Percentiles rank a stretch among this genome's conserved stretches.
phyloP scores from a whole-genome alignment of 2,329 filamentous ascomycete species.

The Epichloe sibirici region DNA sequence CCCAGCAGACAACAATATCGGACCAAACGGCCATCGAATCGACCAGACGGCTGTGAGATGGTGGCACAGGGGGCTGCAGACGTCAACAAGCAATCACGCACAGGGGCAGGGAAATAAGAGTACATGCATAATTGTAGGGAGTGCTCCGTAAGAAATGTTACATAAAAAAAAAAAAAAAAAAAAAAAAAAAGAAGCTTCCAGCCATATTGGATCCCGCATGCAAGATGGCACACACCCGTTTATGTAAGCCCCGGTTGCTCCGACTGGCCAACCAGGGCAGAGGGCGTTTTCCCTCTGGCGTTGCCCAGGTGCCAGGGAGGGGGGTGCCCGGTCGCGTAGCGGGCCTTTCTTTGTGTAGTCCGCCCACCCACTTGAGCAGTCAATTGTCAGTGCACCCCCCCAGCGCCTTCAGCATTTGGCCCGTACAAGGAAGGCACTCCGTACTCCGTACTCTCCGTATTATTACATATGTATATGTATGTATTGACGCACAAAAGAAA shows the following conservation, averaged over 20 bases:
- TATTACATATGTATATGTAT: too few relatives aligned
- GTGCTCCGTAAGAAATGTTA: not conserved
- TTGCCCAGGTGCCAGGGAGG: not conserved
- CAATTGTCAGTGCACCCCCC: not conserved
- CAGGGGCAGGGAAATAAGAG: not conserved
- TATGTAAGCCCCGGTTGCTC: not conserved
- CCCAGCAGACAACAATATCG: not conserved
- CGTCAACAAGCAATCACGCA: not conserved
- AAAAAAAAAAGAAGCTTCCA: not conserved
- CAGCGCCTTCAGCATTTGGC: too few relatives aligned
- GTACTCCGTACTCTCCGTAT: too few relatives aligned
- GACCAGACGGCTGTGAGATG: not conserved
- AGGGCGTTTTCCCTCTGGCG: not conserved
- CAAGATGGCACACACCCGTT: constrained; percentile 5
- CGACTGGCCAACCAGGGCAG: constrained; percentile 1
- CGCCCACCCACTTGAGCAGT: not conserved
- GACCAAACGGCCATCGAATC: not conserved
- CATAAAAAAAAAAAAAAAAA: not conserved
- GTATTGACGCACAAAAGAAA: not conserved
- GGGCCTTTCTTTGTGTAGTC: not conserved
- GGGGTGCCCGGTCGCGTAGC: not conserved
- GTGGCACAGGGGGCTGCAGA: not conserved
- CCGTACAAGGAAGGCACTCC: too few relatives aligned
- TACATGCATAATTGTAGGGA: too few relatives aligned
- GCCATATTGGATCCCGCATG: not conserved